phyloP scores from a whole-genome alignment of 306 rosid genomes.

The Lupinus albus region DNA sequence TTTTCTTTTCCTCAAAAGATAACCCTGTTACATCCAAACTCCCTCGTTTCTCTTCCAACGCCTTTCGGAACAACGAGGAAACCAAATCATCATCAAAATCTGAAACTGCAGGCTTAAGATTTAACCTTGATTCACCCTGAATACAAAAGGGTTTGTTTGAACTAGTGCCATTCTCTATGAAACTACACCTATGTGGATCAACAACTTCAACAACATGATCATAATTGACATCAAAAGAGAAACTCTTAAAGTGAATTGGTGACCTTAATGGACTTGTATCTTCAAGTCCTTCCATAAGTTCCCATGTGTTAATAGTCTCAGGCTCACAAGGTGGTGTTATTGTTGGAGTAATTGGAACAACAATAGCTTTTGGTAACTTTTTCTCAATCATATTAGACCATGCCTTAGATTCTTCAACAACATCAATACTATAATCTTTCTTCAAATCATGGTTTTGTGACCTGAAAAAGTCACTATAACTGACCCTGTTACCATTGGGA shows the following conservation, averaged over 20 bases:
- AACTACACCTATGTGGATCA: conserved; percentile 43
- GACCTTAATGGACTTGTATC: conserved; percentile 68
- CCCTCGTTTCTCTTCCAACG: conserved; percentile 46
- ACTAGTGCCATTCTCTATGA: conserved; percentile 32
- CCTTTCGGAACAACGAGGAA: conserved; percentile 52
- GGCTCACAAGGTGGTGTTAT: conserved; percentile 82
- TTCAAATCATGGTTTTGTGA: neutral
- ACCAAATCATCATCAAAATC: conserved; percentile 63
- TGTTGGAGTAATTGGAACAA: conserved; percentile 51
- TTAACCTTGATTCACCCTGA: conserved; percentile 28
- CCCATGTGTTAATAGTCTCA: conserved; percentile 89
- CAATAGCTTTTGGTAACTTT: conserved; percentile 57
- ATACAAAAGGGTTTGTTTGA: conserved; percentile 54
- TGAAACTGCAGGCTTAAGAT: conserved; percentile 39
- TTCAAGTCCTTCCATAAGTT: conserved; percentile 95
- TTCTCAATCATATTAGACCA: conserved; percentile 79
- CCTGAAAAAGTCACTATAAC: conserved; percentile 32
- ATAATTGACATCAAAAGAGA: conserved; percentile 61
- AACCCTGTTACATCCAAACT: neutral
- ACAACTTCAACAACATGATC: conserved; percentile 22
- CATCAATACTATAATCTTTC: too few species aligned
- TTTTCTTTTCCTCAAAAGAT: conserved; percentile 40
- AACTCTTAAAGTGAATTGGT: conserved; percentile 60
- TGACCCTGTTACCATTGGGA: conserved; percentile 37
- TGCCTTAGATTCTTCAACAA: conserved; percentile 59